phyloP scores from a whole-genome alignment of 179 eudicot species.

The Patellifolia procumbens region DNA sequence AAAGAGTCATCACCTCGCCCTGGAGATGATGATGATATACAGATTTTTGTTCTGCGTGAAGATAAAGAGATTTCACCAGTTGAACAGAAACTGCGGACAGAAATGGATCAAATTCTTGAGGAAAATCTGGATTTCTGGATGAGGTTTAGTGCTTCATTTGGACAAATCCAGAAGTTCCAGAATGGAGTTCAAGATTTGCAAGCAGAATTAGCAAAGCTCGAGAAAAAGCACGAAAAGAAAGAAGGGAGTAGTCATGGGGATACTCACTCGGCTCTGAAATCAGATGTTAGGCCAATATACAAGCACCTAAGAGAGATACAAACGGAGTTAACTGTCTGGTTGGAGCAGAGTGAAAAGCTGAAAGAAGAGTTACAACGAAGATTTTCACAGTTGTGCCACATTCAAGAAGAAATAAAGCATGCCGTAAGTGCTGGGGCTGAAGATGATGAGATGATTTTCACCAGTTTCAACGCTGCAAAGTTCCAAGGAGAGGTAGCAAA shows the following conservation, averaged over 20 bases:
- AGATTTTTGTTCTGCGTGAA: constrained; percentile 30
- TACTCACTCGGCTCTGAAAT: constrained; percentile 36
- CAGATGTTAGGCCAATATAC: constrained; percentile 70
- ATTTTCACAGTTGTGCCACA: constrained; percentile 56
- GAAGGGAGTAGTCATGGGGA: constrained; percentile 41
- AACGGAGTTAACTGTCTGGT: constrained; percentile 64
- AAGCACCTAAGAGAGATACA: constrained; percentile 77
- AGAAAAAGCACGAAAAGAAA: constrained; percentile 41
- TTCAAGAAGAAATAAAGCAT: constrained; percentile 60
- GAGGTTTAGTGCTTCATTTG: constrained; percentile 70
- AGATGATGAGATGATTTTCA: constrained; percentile 70
- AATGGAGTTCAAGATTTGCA: constrained; percentile 58
- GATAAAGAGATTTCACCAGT: constrained; percentile 43
- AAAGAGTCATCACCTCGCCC: constrained; percentile 23
- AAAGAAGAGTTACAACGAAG: constrained; percentile 70
- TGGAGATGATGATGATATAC: constrained; percentile 41
- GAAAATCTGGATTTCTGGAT: constrained; percentile 89
- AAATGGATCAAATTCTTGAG: constrained; percentile 69
- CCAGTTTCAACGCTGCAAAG: constrained; percentile 80
- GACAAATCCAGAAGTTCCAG: constrained; percentile 72
- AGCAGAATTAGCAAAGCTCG: constrained; percentile 51
- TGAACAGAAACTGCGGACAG: constrained; percentile 66
- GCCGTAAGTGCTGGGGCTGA: constrained; percentile 66
- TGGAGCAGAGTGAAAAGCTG: constrained; percentile 56
- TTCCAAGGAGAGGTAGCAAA: constrained; percentile 84